Base-by-base conservation (phyloP, 75 land plant genomes). In the Sequoiadendron giganteum region DNA sequence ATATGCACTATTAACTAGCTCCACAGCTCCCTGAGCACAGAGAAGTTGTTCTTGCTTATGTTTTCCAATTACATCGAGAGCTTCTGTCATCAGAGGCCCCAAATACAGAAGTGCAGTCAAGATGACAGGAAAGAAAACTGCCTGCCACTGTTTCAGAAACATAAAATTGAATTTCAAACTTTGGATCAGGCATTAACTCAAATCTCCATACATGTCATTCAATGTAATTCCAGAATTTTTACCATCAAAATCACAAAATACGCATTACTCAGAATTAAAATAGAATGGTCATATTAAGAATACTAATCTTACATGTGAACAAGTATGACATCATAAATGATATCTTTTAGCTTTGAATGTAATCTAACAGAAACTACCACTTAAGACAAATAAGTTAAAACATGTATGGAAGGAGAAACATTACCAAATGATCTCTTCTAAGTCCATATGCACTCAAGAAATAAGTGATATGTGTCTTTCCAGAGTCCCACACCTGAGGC, bases 101-200 rank as follows among this genome's bases (percentile, higher is more conserved):
- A 91, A 87, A 86, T 96, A 97, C 88, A 95, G 90, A 65, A 94
- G 87, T 86, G 94, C 94, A 43, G 99, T 96, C 92, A 97, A 92
- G 6, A 87, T 85, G 15, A 97, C 89, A 86, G 99, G 99, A 91
- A 92, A 91, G 13, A 94, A 87, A 88, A 92, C 85, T 73, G 98
- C 97, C 92, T 91, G 93, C 96, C 93, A 93, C 99, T 97, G 95
- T 91, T 90, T 65, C 92, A 92, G n/a, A 90, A 89, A 43, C 40
- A 73, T 30, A 7, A 81, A 55, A 15, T 55, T 70, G 34, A 21
- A 42, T 9, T 55, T 55, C 83, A 45, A 55, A 70, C 38, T 21
- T 75, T 30, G 28, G 19, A 75, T 45, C 25, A 45, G 42, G 42
- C 84, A 40, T 52, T 25, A 88, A 43, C 86, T 34, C 85, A 88